A percentile compares a stretch with the other conserved stretches of the same genome.
Conservation (phyloP, 2,329 filamentous ascomycete species). For the Penicillium sp. region DNA sequence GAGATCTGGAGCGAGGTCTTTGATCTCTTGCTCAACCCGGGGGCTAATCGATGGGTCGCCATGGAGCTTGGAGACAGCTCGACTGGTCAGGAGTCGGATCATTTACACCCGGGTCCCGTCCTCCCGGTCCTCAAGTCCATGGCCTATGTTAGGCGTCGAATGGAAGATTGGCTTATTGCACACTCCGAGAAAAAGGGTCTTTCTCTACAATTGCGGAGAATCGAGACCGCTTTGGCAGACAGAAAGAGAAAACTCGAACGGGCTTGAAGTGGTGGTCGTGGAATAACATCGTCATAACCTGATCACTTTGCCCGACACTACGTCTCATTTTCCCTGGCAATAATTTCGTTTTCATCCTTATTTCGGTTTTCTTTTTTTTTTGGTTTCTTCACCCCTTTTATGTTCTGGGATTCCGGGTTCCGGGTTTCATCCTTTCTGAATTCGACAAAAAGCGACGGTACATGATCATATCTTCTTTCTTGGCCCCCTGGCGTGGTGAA, state of each 20-base stretch:
- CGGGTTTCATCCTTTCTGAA: no score
- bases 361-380: no score
- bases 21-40: conserved; percentile 77
- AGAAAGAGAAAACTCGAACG: conserved; percentile 36
- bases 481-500: no score
- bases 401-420: no score
- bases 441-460: no score
- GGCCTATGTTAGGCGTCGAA: conserved; percentile 62
- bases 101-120: conserved; percentile 22
- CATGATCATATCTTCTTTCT: no score
- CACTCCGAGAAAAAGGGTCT: conserved; percentile 76
- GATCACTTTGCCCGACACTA: no score
- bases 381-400: no score
- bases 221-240: conserved; percentile 64
- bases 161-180: conserved; percentile 75
- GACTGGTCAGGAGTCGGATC: neutral
- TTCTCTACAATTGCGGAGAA: conserved; percentile 50
- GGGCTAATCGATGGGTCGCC: conserved; percentile 49
- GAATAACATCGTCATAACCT: no score
- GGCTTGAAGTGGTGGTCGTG: neutral
- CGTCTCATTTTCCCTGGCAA: no score
- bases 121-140: conserved; percentile 71
- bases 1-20: conserved; percentile 84
- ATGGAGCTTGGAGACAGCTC: conserved; percentile 47
- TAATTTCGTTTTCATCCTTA: no score